Evolutionary conservation across 1,284 basidiomycete species (phyloP), one percentile per base, ranked within the genome.

Genomic region (Vanrija sp.): DNA sequence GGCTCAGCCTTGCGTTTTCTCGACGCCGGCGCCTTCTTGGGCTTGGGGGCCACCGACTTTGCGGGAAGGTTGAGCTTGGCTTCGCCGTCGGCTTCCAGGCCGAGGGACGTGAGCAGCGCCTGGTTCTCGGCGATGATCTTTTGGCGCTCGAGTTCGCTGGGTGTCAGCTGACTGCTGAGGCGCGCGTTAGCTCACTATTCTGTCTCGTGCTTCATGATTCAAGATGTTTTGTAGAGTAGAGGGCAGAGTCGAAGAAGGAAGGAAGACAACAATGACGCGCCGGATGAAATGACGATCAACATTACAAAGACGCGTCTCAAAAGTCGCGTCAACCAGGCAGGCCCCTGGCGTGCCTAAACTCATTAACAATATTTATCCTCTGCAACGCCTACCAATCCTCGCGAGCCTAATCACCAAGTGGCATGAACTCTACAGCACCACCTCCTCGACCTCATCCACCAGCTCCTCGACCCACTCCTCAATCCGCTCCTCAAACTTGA

Each of bases 401-500:
- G 24, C 24, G 24, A 25, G 24, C 24, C 24, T 25, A 25, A 25
- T 9, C 24, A 4, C 24, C 24, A 25, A 25, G 24, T 25, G 24
- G 24, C 24, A 25, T 9, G 5, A 25, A n/a, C n/a, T n/a, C n/a
- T n/a, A 14, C 31, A 12, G 31, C 31, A 23, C 75, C 61, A 86
- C 83, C 77, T 94, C 90, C 75, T 93, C 90, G 38, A 81, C 83
- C 80, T 94, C 89, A 67, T 94, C 90, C 65, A 95, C 83, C 50
- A 92, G 83, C 74, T 94, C 92, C 69, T 95, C 90, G 54, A 91
- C 78, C 87, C 87, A 89, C 51, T 93, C 87, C 73, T 91, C 88
- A 57, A 93, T 89, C 75, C 87, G 87, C 60, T 80, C 84, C 65
- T 85, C 82, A 46, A 84, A 81, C 35, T 64, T 51, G 54, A 61